Evolutionary conservation across 345 rosid genomes (phyloP).

Genomic region (Bretschneidera sinensis): DNA sequence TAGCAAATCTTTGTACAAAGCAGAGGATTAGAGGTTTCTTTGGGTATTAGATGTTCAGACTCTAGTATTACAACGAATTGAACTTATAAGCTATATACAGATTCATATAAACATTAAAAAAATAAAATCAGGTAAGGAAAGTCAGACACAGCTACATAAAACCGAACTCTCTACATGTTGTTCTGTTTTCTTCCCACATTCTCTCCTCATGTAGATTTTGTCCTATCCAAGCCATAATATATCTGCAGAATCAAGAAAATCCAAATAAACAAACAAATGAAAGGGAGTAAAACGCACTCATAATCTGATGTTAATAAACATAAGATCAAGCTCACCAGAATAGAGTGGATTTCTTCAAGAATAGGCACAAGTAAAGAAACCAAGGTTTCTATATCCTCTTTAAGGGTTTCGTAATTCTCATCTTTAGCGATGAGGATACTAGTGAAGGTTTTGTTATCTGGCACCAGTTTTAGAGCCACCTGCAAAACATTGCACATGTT

Average conservation of each 20-base stretch:
- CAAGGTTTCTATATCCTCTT: constrained; percentile 56
- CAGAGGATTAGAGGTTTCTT: no score
- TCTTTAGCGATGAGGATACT: constrained; percentile 51
- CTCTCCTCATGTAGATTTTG: constrained; percentile 46
- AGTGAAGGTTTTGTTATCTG: constrained; percentile 59
- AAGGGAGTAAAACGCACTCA: not conserved
- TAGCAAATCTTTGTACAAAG: no score
- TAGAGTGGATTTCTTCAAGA: constrained; percentile 55
- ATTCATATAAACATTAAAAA: constrained; percentile 17
- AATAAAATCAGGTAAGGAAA: constrained; percentile 2
- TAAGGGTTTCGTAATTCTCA: constrained; percentile 38
- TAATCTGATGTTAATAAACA: no score
- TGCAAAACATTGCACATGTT: constrained; percentile 22
- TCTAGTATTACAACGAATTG: no score
- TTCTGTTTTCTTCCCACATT: not conserved
- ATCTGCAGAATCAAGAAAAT: constrained; percentile 37
- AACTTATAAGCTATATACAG: constrained; percentile 16
- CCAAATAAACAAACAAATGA: not conserved
- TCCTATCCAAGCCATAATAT: constrained; percentile 45
- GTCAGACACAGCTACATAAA: constrained; percentile 4
- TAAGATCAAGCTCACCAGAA: constrained; percentile 42
- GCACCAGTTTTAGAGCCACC: constrained; percentile 73
- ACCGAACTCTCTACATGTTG: constrained; percentile 12
- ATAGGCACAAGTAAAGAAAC: constrained; percentile 47
- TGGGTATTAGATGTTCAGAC: no score